Percentiles rank a stretch among this genome's conserved stretches.
phyloP scores from a whole-genome alignment of 2,329 filamentous ascomycete genomes.

The Ophiosphaerella narmari region DNA sequence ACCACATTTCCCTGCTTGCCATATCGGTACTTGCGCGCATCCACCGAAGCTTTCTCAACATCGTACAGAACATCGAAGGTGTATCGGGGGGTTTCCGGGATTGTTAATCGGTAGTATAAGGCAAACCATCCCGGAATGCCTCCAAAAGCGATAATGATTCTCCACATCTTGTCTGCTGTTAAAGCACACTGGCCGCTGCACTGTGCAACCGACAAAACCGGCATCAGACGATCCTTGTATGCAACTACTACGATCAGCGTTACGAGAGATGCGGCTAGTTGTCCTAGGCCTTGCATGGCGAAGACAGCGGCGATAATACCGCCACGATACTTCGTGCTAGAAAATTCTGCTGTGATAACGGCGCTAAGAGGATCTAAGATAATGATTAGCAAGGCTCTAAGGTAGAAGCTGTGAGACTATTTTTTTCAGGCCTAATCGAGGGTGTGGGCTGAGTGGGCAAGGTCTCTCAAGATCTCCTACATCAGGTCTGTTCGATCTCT shows the following conservation, averaged over 20 bases:
- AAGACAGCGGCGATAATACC: constrained; percentile 89
- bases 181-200: constrained; percentile 69
- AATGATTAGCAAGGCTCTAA: constrained; percentile 3
- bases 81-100: constrained; percentile 86
- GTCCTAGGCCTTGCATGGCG: constrained; percentile 84
- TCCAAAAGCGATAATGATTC: constrained; percentile 78
- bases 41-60: constrained; percentile 65
- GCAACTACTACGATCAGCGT: constrained; percentile 74
- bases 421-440: no score
- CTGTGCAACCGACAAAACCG: constrained; percentile 55
- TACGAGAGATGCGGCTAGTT: constrained; percentile 75
- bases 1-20: constrained; percentile 63
- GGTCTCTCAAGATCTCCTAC: neutral
- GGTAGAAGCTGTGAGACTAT: no score
- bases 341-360: constrained; percentile 86
- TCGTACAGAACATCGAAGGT: constrained; percentile 82
- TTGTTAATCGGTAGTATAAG: constrained; percentile 84
- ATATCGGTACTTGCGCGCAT: constrained; percentile 73
- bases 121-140: constrained; percentile 80
- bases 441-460: neutral
- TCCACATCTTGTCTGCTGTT: constrained; percentile 88
- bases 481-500: neutral
- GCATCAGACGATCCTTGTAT: constrained; percentile 67
- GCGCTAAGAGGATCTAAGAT: constrained; percentile 69
- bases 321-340: constrained; percentile 81